Evolutionary conservation across 1,139 yeast species (phyloP), one percentile per base, ranked within the genome.

Genomic region (Geotrichum fermentans): DNA sequence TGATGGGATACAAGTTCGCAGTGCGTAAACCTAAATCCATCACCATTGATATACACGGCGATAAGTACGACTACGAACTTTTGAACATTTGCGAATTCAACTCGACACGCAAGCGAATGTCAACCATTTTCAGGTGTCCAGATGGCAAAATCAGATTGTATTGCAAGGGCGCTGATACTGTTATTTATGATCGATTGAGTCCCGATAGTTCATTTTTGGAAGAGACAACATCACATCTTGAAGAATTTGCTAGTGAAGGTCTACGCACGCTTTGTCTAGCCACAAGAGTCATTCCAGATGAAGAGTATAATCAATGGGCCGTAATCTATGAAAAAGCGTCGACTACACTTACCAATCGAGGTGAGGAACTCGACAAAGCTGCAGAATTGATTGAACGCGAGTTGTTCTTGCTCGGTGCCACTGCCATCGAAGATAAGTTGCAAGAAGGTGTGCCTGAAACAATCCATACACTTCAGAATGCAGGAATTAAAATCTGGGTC

Each of bases 381-480:
- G 90, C 92, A 0, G 96, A 92, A 60, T 60, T 81, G 50, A 89
- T 94, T 56, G 99, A 94, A 65, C 76, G 73, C 37, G 84, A 84
- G 53, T 70, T 94, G 60, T 82, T 82, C 55, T 71, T 94, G 46
- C 71, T 92, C 20, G 99, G 99, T 28, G 98, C 97, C 1, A 94
- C 98, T 38, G 99, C 98, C 1, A 92, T 94, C 64, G 99, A 94
- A 65, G 99, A 94, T 65, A 90, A 92, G 62, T 73, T 94, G 49
- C 99, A 94, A 70, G 98, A 92, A 53, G 98, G 97, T 33, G 99
- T 94, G 13, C 97, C 98, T 1, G 98, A 94, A 58, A 89, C 98
- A 0, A 94, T 94, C 52, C 92, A 87, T 56, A 86, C 95, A 2
- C 73, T 94, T 51, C 98, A 92, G 65, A 87, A 84, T 51, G 99